Evolutionary conservation across 2,329 filamentous ascomycete genomes (phyloP).

Genomic region (Trichoderma oligosporum): DNA sequence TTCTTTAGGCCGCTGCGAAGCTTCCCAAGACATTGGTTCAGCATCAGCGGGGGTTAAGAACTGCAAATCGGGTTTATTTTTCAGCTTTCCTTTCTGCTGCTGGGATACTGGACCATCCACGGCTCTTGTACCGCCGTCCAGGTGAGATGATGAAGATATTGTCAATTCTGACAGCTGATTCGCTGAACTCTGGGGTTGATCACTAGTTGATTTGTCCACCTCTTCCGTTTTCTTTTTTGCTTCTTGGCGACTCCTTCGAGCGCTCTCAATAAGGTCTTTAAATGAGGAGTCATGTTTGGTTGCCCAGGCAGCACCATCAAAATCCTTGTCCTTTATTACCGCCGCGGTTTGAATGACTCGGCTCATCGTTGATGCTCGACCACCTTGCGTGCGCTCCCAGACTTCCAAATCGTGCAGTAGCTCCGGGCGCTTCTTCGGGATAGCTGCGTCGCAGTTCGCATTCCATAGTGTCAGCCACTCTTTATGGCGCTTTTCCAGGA

Average conservation of each 20-base stretch:
- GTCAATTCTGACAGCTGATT: not conserved
- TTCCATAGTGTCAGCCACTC: conserved; percentile 98
- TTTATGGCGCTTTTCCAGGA: conserved; percentile 75
- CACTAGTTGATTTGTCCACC: not conserved
- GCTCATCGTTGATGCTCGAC: conserved; percentile 45
- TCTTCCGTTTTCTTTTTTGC: conserved; percentile 32
- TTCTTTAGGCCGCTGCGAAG: not conserved
- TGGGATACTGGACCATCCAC: not conserved
- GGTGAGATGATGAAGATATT: not conserved
- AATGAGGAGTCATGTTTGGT: conserved; percentile 71
- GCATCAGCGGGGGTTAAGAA: not conserved
- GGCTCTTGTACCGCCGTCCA: not conserved
- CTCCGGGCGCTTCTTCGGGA: conserved; percentile 66
- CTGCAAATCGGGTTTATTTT: not conserved
- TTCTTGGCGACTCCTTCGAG: conserved; percentile 54
- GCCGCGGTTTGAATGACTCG: conserved; percentile 37
- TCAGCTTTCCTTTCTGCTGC: no score
- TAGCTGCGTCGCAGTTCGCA: conserved; percentile 84
- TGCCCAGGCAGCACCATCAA: conserved; percentile 75
- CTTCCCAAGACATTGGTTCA: not conserved
- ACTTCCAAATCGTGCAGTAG: conserved; percentile 73
- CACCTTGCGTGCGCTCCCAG: conserved; percentile 83
- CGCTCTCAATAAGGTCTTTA: conserved; percentile 72
- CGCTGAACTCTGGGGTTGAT: not conserved
- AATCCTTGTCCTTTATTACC: conserved; percentile 79